Conservation (phyloP, 106 monocot species). For the Phalaenopsis equestris region DNA sequence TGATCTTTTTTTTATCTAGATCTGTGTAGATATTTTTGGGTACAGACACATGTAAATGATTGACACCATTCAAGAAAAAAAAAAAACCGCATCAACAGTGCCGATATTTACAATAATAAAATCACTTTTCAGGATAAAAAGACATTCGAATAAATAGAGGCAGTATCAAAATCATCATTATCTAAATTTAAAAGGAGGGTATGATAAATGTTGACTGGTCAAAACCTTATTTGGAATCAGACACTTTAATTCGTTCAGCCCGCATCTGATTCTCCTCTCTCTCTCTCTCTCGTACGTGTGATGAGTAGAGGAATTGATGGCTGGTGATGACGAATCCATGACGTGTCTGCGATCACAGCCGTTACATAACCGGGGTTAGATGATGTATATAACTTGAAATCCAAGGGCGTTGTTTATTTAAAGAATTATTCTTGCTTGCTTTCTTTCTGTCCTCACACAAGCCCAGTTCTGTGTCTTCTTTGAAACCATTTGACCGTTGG, state of each 20-base stretch:
- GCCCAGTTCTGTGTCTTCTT: background rate
- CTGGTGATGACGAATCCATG: background rate
- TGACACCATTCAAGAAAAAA: too few species aligned
- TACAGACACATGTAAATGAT: too few species aligned
- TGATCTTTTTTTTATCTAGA: too few species aligned
- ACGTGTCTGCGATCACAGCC: background rate
- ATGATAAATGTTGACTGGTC: background rate
- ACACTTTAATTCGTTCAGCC: background rate
- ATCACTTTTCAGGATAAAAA: too few species aligned
- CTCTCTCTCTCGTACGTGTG: too few species aligned
- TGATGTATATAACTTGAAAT: background rate
- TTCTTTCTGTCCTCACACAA: slow-evolving; percentile 1
- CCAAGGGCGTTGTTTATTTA: background rate
- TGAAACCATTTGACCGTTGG: slow-evolving; percentile 41
- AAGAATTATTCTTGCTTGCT: background rate
- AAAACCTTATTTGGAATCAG: background rate
- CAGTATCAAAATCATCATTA: too few species aligned
- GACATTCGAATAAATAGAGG: too few species aligned
- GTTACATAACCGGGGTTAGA: background rate
- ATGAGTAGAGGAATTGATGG: background rate
- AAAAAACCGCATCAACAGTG: too few species aligned
- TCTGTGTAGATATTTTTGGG: too few species aligned
- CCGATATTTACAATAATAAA: too few species aligned
- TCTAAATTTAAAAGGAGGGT: too few species aligned
- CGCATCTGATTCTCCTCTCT: background rate